Conservation (phyloP, 441 rosid species). For the Flueggea neowawraea region DNA sequence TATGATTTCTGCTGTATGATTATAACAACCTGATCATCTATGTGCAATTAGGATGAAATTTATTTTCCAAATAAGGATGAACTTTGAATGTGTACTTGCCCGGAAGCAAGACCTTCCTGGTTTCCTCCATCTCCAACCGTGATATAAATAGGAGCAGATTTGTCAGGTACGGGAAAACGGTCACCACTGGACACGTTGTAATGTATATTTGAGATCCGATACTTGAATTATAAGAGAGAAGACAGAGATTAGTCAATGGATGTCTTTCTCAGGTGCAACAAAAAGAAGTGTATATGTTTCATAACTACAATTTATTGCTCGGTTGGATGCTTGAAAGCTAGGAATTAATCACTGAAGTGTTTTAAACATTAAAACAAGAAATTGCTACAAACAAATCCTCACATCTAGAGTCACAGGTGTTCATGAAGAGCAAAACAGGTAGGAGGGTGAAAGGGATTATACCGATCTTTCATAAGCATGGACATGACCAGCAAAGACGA, state of each 20-base stretch:
- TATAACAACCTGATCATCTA: neutral
- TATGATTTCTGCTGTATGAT: neutral
- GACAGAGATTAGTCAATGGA: no score
- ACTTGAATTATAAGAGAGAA: conserved; percentile 28
- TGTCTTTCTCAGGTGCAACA: no score
- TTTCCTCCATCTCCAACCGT: conserved; percentile 99
- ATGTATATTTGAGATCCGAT: conserved; percentile 73
- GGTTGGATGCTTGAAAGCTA: no score
- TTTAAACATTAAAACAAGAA: no score
- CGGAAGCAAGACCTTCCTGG: conserved; percentile 90
- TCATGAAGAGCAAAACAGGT: no score
- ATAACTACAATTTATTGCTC: no score
- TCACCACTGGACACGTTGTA: conserved; percentile 72
- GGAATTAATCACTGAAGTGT: no score
- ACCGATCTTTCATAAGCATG: conserved; percentile 63
- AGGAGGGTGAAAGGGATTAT: conserved; percentile 4
- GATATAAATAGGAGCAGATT: conserved; percentile 80
- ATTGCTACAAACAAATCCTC: no score
- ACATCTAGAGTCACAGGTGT: no score
- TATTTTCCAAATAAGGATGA: no score
- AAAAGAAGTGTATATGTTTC: no score
- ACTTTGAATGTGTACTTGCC: conserved; percentile 31
- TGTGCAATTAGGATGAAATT: no score
- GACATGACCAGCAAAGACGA: conserved; percentile 48
- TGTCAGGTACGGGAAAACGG: conserved; percentile 61